Conservation (phyloP, 805 yeast species). For the Nakazawaea anatomiae region DNA sequence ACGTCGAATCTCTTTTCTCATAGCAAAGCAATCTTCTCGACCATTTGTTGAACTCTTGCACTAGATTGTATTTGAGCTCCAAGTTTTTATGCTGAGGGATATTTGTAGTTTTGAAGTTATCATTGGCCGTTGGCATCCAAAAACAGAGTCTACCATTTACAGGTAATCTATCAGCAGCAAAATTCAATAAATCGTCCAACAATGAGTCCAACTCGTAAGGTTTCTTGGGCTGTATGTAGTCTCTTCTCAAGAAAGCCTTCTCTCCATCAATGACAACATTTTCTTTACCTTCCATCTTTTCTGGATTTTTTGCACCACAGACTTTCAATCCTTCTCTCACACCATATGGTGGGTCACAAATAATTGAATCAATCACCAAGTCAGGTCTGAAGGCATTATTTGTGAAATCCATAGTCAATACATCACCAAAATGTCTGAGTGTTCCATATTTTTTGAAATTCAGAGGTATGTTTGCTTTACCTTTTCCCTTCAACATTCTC, state of each 20-base stretch:
- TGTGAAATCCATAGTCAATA: conserved; percentile 90
- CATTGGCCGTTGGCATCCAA: conserved; percentile 98
- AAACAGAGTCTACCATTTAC: conserved; percentile 78
- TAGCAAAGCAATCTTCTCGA: conserved; percentile 82
- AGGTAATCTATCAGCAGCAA: conserved; percentile 67
- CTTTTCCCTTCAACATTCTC: conserved; percentile 67
- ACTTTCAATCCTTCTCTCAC: conserved; percentile 93
- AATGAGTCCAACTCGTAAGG: conserved; percentile 77
- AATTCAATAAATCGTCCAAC: conserved; percentile 70
- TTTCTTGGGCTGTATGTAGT: conserved; percentile 89
- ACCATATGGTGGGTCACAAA: conserved; percentile 98
- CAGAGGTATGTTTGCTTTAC: conserved; percentile 27
- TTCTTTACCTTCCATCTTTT: conserved; percentile 67
- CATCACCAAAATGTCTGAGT: conserved; percentile 56
- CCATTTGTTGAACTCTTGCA: conserved; percentile 92
- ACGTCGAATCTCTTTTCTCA: conserved; percentile 49
- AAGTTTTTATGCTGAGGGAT: conserved; percentile 77
- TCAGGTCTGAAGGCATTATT: conserved; percentile 70
- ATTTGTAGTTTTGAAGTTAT: conserved; percentile 57
- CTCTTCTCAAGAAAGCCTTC: conserved; percentile 68
- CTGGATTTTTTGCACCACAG: conserved; percentile 72
- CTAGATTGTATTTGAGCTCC: conserved; percentile 66
- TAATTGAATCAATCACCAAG: conserved; percentile 67
- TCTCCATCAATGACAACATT: conserved; percentile 70
- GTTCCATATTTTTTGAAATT: conserved; percentile 77